Evolutionary conservation across 1,284 basidiomycete species (phyloP), one percentile per base, ranked within the genome.

Genomic region (Ustilago xerochloae): DNA sequence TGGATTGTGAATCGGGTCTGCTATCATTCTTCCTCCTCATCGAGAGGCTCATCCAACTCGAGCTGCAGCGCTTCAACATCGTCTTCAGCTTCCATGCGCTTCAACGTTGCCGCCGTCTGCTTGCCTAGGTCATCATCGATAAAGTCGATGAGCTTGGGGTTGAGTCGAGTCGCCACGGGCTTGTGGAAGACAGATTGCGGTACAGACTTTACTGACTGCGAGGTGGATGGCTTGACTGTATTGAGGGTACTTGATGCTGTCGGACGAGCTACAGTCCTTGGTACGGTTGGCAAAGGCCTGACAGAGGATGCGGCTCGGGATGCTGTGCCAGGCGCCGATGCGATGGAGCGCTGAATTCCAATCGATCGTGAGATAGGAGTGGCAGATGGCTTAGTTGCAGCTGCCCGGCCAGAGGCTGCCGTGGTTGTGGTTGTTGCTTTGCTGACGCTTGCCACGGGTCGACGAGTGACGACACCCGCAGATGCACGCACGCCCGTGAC

Each of bases 111-210:
- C 16, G 55, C 62, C 3, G 68, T 65, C 6, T 65, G 62, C 50
- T 54, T 57, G 61, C 71, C 71, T 1, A 74, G 61, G 4, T 74
- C 71, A 26, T 74, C 71, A 16, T 74, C 47, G 1, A 60, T 62
- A 54, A 74, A 68, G 39, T 74, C 71, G 16, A 64, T 49, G 28
- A 74, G 51, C 48, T 64, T 58, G 8, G 65, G 64, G 28, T 74
- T 68, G 30, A 74, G 38, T 22, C n/a, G 30, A n/a, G 54, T 66
- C 10, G 36, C 32, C 6, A 36, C 30, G n/a, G 43, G 43, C 48
- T 56, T 56, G 3, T 13, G 54, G 28, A 30, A 28, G 8, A 16
- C 9, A 9, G 29, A 26, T 32, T 43, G 55, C 30, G 18, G 41
- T 13, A 33, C 26, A 16, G 47, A 1, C 16, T 24, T 22, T 28